Conservation (phyloP, 805 yeast genomes). For the Saccharomycopsis microspora region DNA sequence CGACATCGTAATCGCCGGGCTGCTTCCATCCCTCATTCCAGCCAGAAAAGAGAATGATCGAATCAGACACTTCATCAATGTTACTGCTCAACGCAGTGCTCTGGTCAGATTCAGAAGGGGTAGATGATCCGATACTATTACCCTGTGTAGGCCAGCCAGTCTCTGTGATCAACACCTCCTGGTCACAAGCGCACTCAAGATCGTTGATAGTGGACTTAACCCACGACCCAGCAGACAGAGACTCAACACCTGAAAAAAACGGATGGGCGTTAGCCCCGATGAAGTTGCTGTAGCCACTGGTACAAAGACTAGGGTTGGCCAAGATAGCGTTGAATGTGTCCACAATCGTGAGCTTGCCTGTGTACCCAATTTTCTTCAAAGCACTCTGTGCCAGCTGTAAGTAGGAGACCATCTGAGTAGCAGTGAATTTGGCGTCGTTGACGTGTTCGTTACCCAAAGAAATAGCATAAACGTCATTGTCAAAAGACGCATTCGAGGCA, state of each 20-base stretch:
- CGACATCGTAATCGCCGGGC: slow-evolving; percentile 57
- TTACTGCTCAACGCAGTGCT: slow-evolving; percentile 59
- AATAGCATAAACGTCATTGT: slow-evolving; percentile 40
- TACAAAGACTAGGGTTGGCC: slow-evolving; percentile 87
- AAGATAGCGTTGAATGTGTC: slow-evolving; percentile 93
- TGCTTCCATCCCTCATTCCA: slow-evolving; percentile 82
- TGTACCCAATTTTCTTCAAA: slow-evolving; percentile 70
- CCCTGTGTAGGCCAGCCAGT: slow-evolving; percentile 97
- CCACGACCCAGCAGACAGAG: slow-evolving; percentile 83
- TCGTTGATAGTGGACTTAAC: slow-evolving; percentile 77
- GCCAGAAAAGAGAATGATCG: slow-evolving; percentile 68
- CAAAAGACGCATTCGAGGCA: background rate
- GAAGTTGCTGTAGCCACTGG: slow-evolving; percentile 62
- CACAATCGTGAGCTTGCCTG: slow-evolving; percentile 85
- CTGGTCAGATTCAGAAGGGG: slow-evolving; percentile 71
- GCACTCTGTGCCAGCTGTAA: slow-evolving; percentile 58
- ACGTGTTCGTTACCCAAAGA: slow-evolving; percentile 96
- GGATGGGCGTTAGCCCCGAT: slow-evolving; percentile 95
- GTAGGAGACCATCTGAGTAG: slow-evolving; percentile 54
- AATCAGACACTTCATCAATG: slow-evolving; percentile 58
- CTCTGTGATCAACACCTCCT: slow-evolving; percentile 75
- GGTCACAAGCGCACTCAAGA: slow-evolving; percentile 64
- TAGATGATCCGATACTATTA: slow-evolving; percentile 57
- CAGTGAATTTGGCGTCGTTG: slow-evolving; percentile 69
- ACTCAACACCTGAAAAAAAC: slow-evolving; percentile 83